A percentile compares a stretch with the other conserved stretches of the same genome.
Evolutionary conservation across 2,329 filamentous ascomycete species (phyloP).

Genomic region (Metarhizium guizhouense): DNA sequence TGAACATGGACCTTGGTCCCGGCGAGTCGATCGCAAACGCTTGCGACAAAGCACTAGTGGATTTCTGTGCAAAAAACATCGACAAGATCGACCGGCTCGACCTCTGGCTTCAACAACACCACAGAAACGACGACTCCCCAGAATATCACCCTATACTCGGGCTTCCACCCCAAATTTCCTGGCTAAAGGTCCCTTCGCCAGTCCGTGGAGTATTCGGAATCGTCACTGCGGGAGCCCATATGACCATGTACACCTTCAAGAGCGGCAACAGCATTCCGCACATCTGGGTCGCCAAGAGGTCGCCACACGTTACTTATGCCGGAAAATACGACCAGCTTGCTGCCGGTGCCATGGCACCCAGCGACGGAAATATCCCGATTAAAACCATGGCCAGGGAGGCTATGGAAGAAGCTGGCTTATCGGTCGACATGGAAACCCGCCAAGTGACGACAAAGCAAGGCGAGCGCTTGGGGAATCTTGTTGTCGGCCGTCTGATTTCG

Average conservation of each 20-base stretch:
- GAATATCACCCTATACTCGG: slow-evolving; percentile 20
- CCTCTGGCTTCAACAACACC: slow-evolving; percentile 14
- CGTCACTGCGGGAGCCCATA: slow-evolving; percentile 26
- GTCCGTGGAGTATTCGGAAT: slow-evolving; percentile 26
- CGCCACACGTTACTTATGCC: slow-evolving; percentile 20
- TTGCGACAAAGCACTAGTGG: slow-evolving; percentile 8
- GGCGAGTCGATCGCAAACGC: slow-evolving; percentile 1
- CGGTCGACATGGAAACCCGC: slow-evolving; percentile 14
- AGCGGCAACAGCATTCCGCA: slow-evolving; percentile 10
- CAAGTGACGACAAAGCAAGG: slow-evolving; percentile 9
- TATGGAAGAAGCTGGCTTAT: slow-evolving; percentile 23
- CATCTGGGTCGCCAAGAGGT: slow-evolving; percentile 26
- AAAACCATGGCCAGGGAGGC: slow-evolving; percentile 23
- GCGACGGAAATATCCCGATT: slow-evolving; percentile 17
- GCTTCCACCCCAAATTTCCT: slow-evolving; percentile 10
- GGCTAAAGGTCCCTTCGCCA: slow-evolving; percentile 22
- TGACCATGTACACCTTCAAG: slow-evolving; percentile 25
- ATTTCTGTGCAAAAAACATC: slow-evolving; percentile 18
- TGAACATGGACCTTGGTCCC: slow-evolving; percentile 8
- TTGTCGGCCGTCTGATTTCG: slow-evolving; percentile 17
- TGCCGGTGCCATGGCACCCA: slow-evolving; percentile 24
- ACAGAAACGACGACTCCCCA: slow-evolving; percentile 6
- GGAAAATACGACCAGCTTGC: slow-evolving; percentile 28
- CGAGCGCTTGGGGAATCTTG: slow-evolving; percentile 14
- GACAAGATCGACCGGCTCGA: slow-evolving; percentile 16